Evolutionary conservation across 2,329 filamentous ascomycete species (phyloP).

Genomic region (Ceratocystis ficicola): DNA sequence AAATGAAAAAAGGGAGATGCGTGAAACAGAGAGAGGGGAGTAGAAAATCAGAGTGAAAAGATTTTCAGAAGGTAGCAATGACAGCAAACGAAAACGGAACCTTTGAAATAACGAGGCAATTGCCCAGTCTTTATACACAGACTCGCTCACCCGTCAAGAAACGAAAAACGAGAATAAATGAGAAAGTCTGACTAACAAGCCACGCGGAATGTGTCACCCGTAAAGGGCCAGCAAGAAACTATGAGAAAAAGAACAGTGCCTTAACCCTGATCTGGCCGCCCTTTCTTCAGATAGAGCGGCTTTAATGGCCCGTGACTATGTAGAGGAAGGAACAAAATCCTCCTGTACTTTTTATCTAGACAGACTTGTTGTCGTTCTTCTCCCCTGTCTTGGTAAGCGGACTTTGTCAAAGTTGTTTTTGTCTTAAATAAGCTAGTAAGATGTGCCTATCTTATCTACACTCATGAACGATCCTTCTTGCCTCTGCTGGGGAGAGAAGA

Average conservation of each 20-base stretch:
- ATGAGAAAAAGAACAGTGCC: background rate
- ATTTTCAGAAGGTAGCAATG: background rate
- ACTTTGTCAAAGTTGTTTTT: background rate
- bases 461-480: background rate
- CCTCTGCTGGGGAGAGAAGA: background rate
- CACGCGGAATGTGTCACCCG: background rate
- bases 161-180: background rate
- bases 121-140: background rate
- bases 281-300: background rate
- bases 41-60: background rate
- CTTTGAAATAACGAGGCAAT: background rate
- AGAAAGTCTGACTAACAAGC: conserved; percentile 8
- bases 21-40: background rate
- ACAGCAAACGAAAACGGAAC: background rate
- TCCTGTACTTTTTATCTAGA: background rate
- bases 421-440: background rate
- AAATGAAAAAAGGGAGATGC: background rate
- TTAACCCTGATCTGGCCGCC: background rate
- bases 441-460: conserved; percentile 1
- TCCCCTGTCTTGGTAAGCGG: background rate
- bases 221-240: conserved; percentile 7
- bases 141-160: background rate
- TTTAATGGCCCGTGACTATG: background rate
- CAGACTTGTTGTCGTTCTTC: background rate
- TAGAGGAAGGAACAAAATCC: background rate